phyloP scores from a whole-genome alignment of 306 rosid genomes.

The Macrotyloma uniflorum region DNA sequence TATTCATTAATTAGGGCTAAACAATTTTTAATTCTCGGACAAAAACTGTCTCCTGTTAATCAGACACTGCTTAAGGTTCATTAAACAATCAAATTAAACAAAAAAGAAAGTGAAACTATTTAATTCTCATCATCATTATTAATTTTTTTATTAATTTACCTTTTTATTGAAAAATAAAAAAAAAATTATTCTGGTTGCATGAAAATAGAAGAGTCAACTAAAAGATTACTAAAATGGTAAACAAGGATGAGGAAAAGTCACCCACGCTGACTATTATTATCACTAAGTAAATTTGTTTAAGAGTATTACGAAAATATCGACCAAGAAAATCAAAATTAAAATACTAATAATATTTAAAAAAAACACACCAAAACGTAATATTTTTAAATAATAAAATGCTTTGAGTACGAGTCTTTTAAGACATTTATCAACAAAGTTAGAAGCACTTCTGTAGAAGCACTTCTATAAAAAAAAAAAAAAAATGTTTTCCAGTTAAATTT shows the following conservation, averaged over 20 bases:
- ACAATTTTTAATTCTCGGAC: conserved; percentile 18
- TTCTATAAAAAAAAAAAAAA: no score
- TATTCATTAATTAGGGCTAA: conserved; percentile 37
- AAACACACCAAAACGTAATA: background rate
- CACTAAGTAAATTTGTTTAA: background rate
- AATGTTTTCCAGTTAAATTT: no score
- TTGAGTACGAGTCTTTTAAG: background rate
- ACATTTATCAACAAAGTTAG: background rate
- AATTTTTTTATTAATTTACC: background rate
- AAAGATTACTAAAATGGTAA: background rate
- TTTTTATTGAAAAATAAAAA: background rate
- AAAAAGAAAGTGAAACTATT: background rate
- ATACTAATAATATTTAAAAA: background rate
- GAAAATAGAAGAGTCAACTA: background rate
- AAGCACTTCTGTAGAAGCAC: no score
- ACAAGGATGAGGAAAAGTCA: conserved; percentile 8
- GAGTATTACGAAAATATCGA: background rate
- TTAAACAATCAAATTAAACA: background rate
- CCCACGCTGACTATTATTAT: background rate
- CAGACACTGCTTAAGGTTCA: conserved; percentile 31
- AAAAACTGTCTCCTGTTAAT: conserved; percentile 37
- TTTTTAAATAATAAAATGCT: background rate
- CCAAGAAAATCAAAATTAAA: background rate
- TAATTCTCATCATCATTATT: background rate
- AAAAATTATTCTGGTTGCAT: background rate